Evolutionary conservation across 129 eudicot species (phyloP), one percentile per base, ranked within the genome.

Genomic region (Escallonia rubra): DNA sequence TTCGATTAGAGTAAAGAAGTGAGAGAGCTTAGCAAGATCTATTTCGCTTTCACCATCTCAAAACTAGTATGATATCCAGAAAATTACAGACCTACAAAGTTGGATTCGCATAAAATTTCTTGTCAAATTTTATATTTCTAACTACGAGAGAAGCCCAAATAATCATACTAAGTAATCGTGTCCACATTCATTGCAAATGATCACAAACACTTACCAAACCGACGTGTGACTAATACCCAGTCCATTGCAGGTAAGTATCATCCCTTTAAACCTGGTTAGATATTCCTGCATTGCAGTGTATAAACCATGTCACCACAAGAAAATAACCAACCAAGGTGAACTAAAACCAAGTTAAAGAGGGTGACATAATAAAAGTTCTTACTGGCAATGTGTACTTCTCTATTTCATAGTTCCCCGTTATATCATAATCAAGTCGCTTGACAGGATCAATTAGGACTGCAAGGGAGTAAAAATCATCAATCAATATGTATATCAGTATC

Each of bases 231-330:
- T 61, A 23, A 83, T 76, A 39, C 88, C 88, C 59, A 83, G 84
- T 64, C 88, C 88, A 61, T 83, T 83, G 67, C 84, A 79, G 69
- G 84, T 78, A 66, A 83, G 88, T 53, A 83, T 83, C 88, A 83
- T 83, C 63, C 88, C 88, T 72, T 83, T 83, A 62, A 83, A 83
- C 72, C 81, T 83, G 9, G 84, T 63, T 53, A 83, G 71, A 66
- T 83, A 83, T 66, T 83, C 88, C 88, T 83, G 76, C 59, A 59
- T 57, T 9, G 34, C 59, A 44, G 52, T n/a, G 51, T 6, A 61
- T 34, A 44, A 46, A 10, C 16, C 48, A 48, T 13, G 8, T 3
- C 47, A 47, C 12, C 38, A 64, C 10, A 4, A 38, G 10, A 61
- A 39, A 7, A n/a, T 12, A 6, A 41, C 15, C 7, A 57, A 50